phyloP scores from a whole-genome alignment of 2,329 filamentous ascomycete genomes.

The Fusarium sp. region DNA sequence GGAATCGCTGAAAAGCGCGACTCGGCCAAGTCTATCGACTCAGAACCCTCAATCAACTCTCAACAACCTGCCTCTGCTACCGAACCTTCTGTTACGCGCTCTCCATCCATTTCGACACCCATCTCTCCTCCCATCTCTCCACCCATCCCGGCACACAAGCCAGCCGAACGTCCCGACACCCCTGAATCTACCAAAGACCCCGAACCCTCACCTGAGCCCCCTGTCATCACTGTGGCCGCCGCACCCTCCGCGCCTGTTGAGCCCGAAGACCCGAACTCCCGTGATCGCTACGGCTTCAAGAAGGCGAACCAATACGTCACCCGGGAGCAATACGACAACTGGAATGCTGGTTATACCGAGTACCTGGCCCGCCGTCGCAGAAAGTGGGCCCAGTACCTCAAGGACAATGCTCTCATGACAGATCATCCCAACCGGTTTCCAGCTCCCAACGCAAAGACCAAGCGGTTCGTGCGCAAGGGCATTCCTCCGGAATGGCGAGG shows the following conservation, averaged over 20 bases:
- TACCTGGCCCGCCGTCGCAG: slow-evolving; percentile 80
- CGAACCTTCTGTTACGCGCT: slow-evolving; percentile 13
- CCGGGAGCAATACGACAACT: slow-evolving; percentile 81
- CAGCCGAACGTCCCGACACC: slow-evolving; percentile 29
- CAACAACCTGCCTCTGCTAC: slow-evolving; percentile 34
- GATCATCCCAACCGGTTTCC: slow-evolving; percentile 83
- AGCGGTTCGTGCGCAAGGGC: slow-evolving; percentile 91
- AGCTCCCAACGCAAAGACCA: slow-evolving; percentile 82
- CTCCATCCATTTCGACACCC: slow-evolving; percentile 22
- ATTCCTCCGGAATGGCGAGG: slow-evolving; percentile 94
- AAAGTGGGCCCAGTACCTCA: slow-evolving; percentile 86
- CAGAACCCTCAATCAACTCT: slow-evolving; percentile 46
- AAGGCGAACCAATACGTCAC: slow-evolving; percentile 86
- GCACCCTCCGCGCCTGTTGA: slow-evolving; percentile 43
- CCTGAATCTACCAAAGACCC: slow-evolving; percentile 23
- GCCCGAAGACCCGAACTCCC: slow-evolving; percentile 62
- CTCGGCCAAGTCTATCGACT: slow-evolving; percentile 63
- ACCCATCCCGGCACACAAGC: slow-evolving; percentile 9
- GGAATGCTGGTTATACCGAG: slow-evolving; percentile 80
- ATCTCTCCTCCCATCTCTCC: slow-evolving; percentile 34
- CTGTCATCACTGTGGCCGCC: slow-evolving; percentile 42
- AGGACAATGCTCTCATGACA: slow-evolving; percentile 79
- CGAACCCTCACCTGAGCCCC: slow-evolving; percentile 28
- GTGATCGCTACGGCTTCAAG: slow-evolving; percentile 92
- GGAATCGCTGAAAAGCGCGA: slow-evolving; percentile 58